phyloP scores from a whole-genome alignment of 495 filamentous ascomycete genomes.

The Amphirosellinia nigrospora region DNA sequence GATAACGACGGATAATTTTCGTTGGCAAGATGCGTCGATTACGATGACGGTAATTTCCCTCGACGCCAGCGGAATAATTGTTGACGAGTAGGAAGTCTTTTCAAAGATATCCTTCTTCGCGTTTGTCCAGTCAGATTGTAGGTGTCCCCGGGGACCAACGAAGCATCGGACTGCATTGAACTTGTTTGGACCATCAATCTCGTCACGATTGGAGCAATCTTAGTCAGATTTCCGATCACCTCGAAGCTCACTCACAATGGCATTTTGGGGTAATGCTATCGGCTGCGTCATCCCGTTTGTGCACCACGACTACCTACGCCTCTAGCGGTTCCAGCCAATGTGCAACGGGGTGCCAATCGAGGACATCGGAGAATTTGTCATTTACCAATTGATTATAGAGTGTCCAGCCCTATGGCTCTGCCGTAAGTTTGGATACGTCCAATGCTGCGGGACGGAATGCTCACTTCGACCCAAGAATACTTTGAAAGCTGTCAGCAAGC shows the following conservation, averaged over 20 bases:
- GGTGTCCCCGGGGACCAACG: neutral
- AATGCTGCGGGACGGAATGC: neutral
- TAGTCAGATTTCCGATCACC: no score
- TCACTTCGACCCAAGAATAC: neutral
- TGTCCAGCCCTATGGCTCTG: conserved; percentile 21
- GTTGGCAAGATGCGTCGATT: neutral
- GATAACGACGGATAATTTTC: neutral
- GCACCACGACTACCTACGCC: neutral
- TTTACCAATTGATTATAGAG: neutral
- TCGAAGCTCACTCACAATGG: neutral
- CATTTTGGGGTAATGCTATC: neutral
- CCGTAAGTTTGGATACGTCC: neutral
- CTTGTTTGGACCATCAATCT: no score
- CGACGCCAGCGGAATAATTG: neutral
- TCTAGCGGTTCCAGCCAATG: neutral
- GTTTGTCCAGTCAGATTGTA: neutral
- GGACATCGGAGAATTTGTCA: conserved; percentile 6
- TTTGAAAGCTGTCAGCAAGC: conserved; percentile 2
- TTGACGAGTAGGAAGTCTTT: neutral
- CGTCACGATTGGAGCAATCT: no score
- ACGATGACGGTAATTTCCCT: neutral
- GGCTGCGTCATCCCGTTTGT: neutral
- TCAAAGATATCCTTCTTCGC: neutral
- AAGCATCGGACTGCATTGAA: neutral
- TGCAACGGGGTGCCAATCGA: neutral